phyloP scores from a whole-genome alignment of 306 rosid genomes.

The Prunus fruticosa region DNA sequence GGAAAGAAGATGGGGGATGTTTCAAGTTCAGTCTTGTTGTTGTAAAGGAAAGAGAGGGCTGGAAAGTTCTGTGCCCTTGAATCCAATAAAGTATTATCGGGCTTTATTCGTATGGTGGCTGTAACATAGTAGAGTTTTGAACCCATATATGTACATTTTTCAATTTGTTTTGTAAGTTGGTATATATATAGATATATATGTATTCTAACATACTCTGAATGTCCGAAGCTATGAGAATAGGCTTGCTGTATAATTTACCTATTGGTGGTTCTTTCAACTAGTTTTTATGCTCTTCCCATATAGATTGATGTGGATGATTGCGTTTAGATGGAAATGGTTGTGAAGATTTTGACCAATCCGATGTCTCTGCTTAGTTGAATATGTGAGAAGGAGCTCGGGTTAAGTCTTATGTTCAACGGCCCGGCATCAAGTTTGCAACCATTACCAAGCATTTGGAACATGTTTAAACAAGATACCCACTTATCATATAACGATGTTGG shows the following conservation, averaged over 20 bases:
- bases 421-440: no score
- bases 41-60: neutral
- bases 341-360: no score
- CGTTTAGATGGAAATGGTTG: neutral
- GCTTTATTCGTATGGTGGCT: neutral
- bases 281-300: neutral
- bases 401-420: no score
- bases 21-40: neutral
- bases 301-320: neutral
- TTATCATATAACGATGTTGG: no score
- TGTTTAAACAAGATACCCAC: no score
- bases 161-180: neutral
- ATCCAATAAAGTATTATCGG: neutral
- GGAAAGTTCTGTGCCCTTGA: neutral
- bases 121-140: neutral
- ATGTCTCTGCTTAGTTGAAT: no score
- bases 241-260: neutral
- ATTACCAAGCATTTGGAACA: no score
- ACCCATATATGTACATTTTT: neutral
- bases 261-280: neutral
- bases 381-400: no score
- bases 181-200: neutral
- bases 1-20: neutral
- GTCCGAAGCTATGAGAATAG: neutral
- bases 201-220: neutral